A percentile compares a stretch with the other conserved stretches of the same genome.
phyloP scores from a whole-genome alignment of 2,329 filamentous ascomycete genomes.

The Sarocladium oryzae region DNA sequence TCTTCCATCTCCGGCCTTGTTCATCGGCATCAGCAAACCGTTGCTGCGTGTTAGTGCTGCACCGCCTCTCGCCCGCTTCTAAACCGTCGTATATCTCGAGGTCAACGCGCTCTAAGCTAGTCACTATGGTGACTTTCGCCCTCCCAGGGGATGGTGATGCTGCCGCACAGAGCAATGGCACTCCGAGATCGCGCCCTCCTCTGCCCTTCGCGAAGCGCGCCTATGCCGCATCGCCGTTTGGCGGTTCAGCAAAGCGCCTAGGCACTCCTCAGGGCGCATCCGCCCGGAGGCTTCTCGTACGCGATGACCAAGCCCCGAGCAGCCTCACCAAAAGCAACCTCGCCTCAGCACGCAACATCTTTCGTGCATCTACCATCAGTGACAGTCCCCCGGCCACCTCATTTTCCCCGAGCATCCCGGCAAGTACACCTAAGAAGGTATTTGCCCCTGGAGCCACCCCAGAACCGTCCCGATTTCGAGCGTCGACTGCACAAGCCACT shows the following conservation, averaged over 20 bases:
- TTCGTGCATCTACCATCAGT: conserved; percentile 31
- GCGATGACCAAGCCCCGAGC: conserved; percentile 29
- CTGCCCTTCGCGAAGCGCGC: conserved; percentile 38
- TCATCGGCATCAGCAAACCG: background rate
- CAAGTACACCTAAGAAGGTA: conserved; percentile 39
- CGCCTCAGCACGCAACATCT: conserved; percentile 33
- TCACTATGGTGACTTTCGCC: conserved; percentile 32
- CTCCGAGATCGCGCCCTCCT: conserved; percentile 32
- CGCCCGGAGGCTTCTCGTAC: conserved; percentile 27
- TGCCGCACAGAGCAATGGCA: conserved; percentile 24
- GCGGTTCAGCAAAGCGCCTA: conserved; percentile 23
- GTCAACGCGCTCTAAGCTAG: background rate
- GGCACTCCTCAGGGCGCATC: conserved; percentile 32
- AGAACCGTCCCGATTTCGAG: conserved; percentile 36
- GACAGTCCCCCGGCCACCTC: conserved; percentile 24
- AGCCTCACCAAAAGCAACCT: conserved; percentile 30
- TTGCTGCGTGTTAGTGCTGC: background rate
- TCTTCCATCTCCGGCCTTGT: background rate
- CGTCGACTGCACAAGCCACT: conserved; percentile 39
- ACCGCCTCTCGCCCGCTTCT: background rate
- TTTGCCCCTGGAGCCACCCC: conserved; percentile 41
- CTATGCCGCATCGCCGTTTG: conserved; percentile 31
- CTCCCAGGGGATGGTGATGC: conserved; percentile 29
- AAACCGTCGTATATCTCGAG: background rate
- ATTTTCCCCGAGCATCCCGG: conserved; percentile 40